Percentiles rank a stretch among this genome's conserved stretches.
These are phyloP conservation scores for Melaleuca quinquenervia DNA, from an alignment of 345 rosid species.

Conservation along the genomic window DNA sequence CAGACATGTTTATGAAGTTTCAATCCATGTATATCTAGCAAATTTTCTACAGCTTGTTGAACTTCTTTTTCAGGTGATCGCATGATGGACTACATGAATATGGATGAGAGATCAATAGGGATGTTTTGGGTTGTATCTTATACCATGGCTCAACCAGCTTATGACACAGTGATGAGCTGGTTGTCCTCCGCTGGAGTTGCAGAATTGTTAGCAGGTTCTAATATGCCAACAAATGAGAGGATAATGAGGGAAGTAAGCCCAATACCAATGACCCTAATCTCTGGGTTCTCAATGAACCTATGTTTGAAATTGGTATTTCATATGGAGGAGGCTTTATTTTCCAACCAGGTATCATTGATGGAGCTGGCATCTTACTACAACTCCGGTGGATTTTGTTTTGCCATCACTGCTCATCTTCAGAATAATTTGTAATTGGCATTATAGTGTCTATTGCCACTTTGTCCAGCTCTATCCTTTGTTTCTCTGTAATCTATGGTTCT, in stretches of 20 bases:
- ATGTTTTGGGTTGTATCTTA: constrained; percentile 99
- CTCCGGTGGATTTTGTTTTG: neutral
- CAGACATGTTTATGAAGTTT: neutral
- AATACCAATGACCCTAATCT: constrained; percentile 75
- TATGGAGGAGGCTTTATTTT: constrained; percentile 82
- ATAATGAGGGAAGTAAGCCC: constrained; percentile 93
- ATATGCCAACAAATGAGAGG: constrained; percentile 67
- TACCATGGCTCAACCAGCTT: constrained; percentile 94
- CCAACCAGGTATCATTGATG: constrained; percentile 52
- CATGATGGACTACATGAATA: constrained; percentile 86
- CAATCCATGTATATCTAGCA: neutral
- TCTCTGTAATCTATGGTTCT: neutral
- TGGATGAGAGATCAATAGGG: constrained; percentile 94
- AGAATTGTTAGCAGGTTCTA: constrained; percentile 52
- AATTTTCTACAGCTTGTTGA: neutral
- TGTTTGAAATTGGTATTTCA: constrained; percentile 71
- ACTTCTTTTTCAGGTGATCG: constrained; percentile 57
- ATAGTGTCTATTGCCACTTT: neutral
- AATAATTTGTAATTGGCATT: neutral
- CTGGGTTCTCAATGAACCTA: constrained; percentile 83
- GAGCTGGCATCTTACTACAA: neutral
- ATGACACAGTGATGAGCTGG: constrained; percentile 79
- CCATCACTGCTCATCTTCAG: neutral
- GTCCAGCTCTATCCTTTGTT: neutral
- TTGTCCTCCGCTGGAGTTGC: constrained; percentile 65